phyloP scores from a whole-genome alignment of 495 filamentous ascomycete species.

The Penicillium flavigenum region DNA sequence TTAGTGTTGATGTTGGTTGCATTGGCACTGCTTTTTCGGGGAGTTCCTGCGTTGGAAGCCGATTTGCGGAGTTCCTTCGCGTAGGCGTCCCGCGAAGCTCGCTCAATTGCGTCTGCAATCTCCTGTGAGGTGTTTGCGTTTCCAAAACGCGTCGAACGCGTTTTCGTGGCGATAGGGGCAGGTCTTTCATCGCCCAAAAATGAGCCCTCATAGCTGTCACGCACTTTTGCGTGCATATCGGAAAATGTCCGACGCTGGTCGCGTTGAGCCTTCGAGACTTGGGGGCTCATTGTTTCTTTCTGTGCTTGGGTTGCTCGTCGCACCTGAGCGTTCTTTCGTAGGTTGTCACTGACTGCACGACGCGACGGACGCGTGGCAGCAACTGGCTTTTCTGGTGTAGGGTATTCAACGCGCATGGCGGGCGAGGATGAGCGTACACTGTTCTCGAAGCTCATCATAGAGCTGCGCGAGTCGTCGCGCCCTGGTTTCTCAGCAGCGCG shows the following conservation, averaged over 20 bases:
- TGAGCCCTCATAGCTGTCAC: constrained; percentile 56
- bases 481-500: constrained; percentile 38
- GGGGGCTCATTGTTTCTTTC: constrained; percentile 47
- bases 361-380: constrained; percentile 22
- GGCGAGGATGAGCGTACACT: constrained; percentile 50
- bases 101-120: constrained; percentile 47
- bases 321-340: constrained; percentile 47
- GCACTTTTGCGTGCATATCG: constrained; percentile 55
- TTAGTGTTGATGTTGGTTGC: constrained; percentile 29
- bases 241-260: constrained; percentile 48
- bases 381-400: constrained; percentile 44
- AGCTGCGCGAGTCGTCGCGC: constrained; percentile 46
- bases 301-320: constrained; percentile 46
- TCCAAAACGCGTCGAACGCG: constrained; percentile 58
- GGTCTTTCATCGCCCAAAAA: constrained; percentile 53
- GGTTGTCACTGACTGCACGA: constrained; percentile 40
- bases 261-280: constrained; percentile 34
- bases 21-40: constrained; percentile 25
- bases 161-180: constrained; percentile 43
- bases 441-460: constrained; percentile 49
- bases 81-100: constrained; percentile 43
- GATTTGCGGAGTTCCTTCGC: constrained; percentile 36
- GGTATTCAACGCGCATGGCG: constrained; percentile 47
- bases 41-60: constrained; percentile 18
- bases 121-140: constrained; percentile 45